These are phyloP conservation scores for Penicillium ucsense DNA, from an alignment of 495 filamentous ascomycete species.

Conservation along the genomic window DNA sequence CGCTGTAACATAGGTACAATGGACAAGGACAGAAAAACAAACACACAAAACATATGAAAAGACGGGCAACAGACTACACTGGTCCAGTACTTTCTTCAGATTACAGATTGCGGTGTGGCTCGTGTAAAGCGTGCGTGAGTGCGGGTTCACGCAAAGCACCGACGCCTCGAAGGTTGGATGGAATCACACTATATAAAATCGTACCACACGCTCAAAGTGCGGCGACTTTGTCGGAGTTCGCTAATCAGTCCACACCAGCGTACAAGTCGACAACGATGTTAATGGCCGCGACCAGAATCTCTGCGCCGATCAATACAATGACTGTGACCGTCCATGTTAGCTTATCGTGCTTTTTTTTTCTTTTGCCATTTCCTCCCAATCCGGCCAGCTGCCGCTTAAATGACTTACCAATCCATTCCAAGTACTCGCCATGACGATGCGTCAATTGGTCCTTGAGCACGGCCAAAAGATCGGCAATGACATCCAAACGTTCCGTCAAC, in stretches of 20 bases:
- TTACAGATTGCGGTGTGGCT: too few relatives aligned
- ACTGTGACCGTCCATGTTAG: conserved; percentile 36
- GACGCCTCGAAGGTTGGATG: too few relatives aligned
- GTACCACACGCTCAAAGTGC: too few relatives aligned
- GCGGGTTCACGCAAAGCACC: too few relatives aligned
- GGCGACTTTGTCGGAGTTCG: too few relatives aligned
- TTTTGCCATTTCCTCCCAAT: neutral
- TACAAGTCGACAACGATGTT: conserved; percentile 95
- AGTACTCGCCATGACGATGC: conserved; percentile 88
- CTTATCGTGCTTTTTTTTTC: neutral
- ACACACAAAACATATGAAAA: too few relatives aligned
- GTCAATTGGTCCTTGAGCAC: conserved; percentile 95
- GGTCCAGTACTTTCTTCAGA: too few relatives aligned
- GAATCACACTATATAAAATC: too few relatives aligned
- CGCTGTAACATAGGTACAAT: too few relatives aligned
- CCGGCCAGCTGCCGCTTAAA: neutral
- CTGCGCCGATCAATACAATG: conserved; percentile 89
- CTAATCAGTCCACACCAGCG: conserved; percentile 58
- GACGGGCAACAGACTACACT: too few relatives aligned
- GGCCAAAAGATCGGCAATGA: conserved; percentile 88
- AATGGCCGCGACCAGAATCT: conserved; percentile 87
- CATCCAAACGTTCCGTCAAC: conserved; percentile 79
- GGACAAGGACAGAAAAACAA: too few relatives aligned
- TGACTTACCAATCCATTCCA: conserved; percentile 86
- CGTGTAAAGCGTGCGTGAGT: too few relatives aligned